Evolutionary conservation across 176 grass and related monocot genomes (phyloP).

Genomic region (Triticum dicoccoides): DNA sequence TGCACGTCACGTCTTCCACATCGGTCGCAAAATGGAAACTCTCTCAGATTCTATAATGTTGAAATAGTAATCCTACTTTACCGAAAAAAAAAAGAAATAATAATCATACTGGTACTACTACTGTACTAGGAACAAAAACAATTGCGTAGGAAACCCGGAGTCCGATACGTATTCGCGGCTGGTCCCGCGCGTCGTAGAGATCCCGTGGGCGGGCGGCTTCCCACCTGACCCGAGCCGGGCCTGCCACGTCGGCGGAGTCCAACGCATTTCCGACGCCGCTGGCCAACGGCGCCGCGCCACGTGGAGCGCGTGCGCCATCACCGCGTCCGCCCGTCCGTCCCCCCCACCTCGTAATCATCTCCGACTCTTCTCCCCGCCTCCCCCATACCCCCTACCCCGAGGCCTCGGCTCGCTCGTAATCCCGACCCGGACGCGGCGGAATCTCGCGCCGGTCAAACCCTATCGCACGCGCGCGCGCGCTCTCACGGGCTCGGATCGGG

Average conservation of each 20-base stretch:
- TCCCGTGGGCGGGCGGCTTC: neutral
- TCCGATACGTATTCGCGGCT: neutral
- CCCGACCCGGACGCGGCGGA: slow-evolving; percentile 32
- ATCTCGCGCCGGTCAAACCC: slow-evolving; percentile 45
- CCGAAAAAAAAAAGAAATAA: too few species aligned
- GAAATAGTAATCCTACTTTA: too few species aligned
- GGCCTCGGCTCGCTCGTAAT: neutral
- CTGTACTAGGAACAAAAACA: too few species aligned
- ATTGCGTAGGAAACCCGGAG: neutral
- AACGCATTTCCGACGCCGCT: slow-evolving; percentile 18
- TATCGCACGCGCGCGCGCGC: neutral
- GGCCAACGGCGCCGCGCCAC: neutral
- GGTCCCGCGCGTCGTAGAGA: neutral
- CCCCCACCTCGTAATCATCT: slow-evolving; percentile 30
- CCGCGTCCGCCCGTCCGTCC: neutral
- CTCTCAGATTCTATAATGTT: too few species aligned
- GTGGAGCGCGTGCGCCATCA: slow-evolving; percentile 22
- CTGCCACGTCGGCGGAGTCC: slow-evolving; percentile 36
- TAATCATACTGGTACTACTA: too few species aligned
- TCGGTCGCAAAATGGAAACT: neutral
- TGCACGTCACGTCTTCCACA: neutral
- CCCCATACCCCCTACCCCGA: neutral
- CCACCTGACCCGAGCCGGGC: slow-evolving; percentile 7
- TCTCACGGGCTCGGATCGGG: slow-evolving; percentile 24
- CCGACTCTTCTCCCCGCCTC: neutral